Evolutionary conservation across 495 filamentous ascomycete species (phyloP).

Genomic region (Penicillium dipodomyicola): DNA sequence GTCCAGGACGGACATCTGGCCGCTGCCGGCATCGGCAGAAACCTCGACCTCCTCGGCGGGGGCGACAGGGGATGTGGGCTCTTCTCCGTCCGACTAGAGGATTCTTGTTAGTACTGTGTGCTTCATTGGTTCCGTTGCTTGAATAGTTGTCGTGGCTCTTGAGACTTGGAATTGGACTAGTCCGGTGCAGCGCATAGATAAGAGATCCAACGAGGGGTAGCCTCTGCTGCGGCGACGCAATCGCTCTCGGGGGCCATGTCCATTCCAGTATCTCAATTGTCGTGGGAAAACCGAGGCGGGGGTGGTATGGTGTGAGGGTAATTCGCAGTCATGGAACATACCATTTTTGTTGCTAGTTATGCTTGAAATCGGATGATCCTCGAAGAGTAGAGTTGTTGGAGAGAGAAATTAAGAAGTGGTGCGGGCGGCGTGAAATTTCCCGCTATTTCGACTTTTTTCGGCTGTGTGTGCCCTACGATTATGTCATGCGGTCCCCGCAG

Average conservation of each 20-base stretch:
- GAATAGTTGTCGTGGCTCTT: not conserved
- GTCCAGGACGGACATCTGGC: constrained; percentile 96
- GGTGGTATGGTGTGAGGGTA: not conserved
- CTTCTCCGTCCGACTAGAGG: constrained; percentile 78
- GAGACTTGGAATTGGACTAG: constrained; percentile 1
- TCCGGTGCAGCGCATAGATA: not conserved
- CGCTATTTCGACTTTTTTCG: constrained; percentile 31
- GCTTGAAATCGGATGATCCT: constrained; percentile 58
- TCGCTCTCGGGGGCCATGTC: constrained; percentile 5
- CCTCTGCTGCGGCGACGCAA: not conserved
- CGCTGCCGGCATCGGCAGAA: constrained; percentile 73
- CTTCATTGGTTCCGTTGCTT: not conserved
- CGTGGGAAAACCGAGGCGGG: not conserved
- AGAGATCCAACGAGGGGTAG: not conserved
- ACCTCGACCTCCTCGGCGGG: constrained; percentile 89
- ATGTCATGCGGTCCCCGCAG: constrained; percentile 21
- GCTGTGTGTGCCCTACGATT: constrained; percentile 46
- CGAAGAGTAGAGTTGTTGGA: constrained; percentile 52
- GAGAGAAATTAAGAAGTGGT: constrained; percentile 24
- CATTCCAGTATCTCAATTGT: constrained; percentile 17
- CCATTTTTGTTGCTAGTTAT: constrained; percentile 44
- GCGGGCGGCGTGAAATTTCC: constrained; percentile 28
- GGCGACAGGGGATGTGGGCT: constrained; percentile 71
- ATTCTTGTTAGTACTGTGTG: constrained; percentile 14
- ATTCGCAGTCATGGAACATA: constrained; percentile 19